Conservation (phyloP, 2,329 filamentous ascomycete genomes). For the Ciborinia camelliae region DNA sequence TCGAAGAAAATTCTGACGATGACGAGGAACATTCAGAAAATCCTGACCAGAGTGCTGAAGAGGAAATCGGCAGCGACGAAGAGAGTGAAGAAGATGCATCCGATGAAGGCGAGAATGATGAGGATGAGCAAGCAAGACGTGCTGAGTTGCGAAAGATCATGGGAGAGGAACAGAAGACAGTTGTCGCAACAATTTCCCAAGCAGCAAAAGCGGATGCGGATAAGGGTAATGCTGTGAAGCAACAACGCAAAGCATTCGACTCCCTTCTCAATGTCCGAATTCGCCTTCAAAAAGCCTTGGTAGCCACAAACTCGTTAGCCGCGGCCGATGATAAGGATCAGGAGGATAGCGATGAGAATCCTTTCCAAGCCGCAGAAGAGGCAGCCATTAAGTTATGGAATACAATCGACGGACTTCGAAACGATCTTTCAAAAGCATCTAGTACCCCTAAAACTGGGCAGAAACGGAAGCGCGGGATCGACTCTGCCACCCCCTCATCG, state of each 20-base stretch:
- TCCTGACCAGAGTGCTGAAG: slow-evolving; percentile 34
- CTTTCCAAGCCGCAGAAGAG: slow-evolving; percentile 73
- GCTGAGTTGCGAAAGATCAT: slow-evolving; percentile 65
- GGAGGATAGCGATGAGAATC: slow-evolving; percentile 43
- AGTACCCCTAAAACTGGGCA: slow-evolving; percentile 46
- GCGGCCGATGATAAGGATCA: slow-evolving; percentile 44
- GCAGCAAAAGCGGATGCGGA: slow-evolving; percentile 73
- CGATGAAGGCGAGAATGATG: slow-evolving; percentile 32
- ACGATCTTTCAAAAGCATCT: slow-evolving; percentile 52
- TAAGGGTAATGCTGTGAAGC: slow-evolving; percentile 82
- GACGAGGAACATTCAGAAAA: slow-evolving; percentile 36
- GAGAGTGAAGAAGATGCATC: slow-evolving; percentile 36
- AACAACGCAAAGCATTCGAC: slow-evolving; percentile 83
- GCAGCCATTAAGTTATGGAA: slow-evolving; percentile 84
- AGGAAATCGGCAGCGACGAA: slow-evolving; percentile 36
- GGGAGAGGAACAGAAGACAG: slow-evolving; percentile 62
- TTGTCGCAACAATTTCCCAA: slow-evolving; percentile 57
- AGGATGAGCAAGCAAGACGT: slow-evolving; percentile 41
- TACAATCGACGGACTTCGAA: slow-evolving; percentile 68
- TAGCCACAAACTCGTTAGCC: slow-evolving; percentile 73
- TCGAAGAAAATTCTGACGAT: slow-evolving; percentile 30
- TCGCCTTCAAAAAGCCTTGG: slow-evolving; percentile 84
- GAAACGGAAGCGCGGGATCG: slow-evolving; percentile 59
- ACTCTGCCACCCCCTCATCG: slow-evolving; percentile 55
- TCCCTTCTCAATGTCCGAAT: slow-evolving; percentile 86